Evolutionary conservation across 2,329 filamentous ascomycete species (phyloP).

Genomic region (Periconia macrospinosa): DNA sequence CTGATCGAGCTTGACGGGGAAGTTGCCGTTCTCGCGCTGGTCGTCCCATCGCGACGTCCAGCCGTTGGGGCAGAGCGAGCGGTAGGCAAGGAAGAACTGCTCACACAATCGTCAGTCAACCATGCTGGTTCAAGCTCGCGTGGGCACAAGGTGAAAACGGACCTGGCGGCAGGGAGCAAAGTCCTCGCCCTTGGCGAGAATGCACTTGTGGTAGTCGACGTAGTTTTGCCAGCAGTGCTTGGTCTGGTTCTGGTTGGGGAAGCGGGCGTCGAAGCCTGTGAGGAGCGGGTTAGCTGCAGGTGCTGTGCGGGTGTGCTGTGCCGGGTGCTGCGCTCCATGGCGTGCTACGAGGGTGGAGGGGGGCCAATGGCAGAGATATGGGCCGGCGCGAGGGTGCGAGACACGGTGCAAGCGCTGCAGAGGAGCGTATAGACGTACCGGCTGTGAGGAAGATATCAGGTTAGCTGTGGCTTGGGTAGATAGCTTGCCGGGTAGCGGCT

Average conservation of each 20-base stretch:
- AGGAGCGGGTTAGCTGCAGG: background rate
- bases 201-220: conserved; percentile 99
- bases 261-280: conserved; percentile 95
- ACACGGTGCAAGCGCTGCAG: conserved; percentile 1
- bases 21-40: conserved; percentile 64
- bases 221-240: conserved; percentile 99
- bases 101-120: conserved; percentile 10
- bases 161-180: conserved; percentile 97
- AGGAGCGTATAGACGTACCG: conserved; percentile 37
- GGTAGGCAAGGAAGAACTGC: conserved; percentile 95
- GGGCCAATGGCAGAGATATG: background rate
- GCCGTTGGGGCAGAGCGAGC: conserved; percentile 92
- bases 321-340: too few species aligned
- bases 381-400: conserved; percentile 2
- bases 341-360: background rate
- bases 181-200: conserved; percentile 96
- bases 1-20: conserved; percentile 42
- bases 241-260: conserved; percentile 96
- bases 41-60: conserved; percentile 97
- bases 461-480: conserved; percentile 30
- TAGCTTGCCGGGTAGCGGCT: conserved; percentile 5
- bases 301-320: too few species aligned
- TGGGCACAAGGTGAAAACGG: conserved; percentile 29
- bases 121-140: background rate
- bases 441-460: conserved; percentile 29